Evolutionary conservation across 768 basidiomycete genomes (phyloP).

Genomic region (Suillus cothurnatus): DNA sequence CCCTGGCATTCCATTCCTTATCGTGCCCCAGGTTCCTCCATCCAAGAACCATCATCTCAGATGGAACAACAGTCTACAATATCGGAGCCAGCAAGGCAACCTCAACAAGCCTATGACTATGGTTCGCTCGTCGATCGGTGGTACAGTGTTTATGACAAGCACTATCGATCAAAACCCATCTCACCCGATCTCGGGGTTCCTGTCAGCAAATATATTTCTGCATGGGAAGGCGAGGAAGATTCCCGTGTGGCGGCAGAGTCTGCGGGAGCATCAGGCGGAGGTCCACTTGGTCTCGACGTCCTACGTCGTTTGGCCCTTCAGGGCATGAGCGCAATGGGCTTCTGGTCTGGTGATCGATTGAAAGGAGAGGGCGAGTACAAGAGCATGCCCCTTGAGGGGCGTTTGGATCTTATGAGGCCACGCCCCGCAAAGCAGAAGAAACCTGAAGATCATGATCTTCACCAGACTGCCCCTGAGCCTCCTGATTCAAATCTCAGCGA

Average conservation of each 20-base stretch:
- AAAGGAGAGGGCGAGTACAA: conserved; percentile 71
- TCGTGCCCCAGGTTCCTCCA: conserved; percentile 59
- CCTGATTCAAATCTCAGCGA: conserved; percentile 21
- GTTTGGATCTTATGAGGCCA: conserved; percentile 80
- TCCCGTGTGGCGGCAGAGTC: not conserved
- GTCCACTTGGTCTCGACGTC: conserved; percentile 44
- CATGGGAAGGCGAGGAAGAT: conserved; percentile 60
- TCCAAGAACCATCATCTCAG: conserved; percentile 28
- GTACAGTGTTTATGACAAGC: conserved; percentile 87
- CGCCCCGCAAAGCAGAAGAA: conserved; percentile 26
- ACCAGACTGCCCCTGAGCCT: conserved; percentile 4
- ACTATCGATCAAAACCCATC: conserved; percentile 67
- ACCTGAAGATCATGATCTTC: conserved; percentile 10
- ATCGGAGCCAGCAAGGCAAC: conserved; percentile 14
- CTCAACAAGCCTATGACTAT: conserved; percentile 69
- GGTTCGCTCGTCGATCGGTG: conserved; percentile 84
- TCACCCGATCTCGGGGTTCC: conserved; percentile 54
- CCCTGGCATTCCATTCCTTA: conserved; percentile 83
- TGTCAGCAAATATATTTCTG: conserved; percentile 67
- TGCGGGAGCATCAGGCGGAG: conserved; percentile 13
- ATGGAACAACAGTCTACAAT: conserved; percentile 28
- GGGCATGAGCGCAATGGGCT: conserved; percentile 25
- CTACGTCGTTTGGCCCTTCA: conserved; percentile 36
- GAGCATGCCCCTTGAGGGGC: conserved; percentile 83
- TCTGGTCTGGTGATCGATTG: conserved; percentile 12